These are phyloP conservation scores for Fraxinus xanthoxyloides DNA, from an alignment of 305 asterid genomes.

Conservation along the genomic window DNA sequence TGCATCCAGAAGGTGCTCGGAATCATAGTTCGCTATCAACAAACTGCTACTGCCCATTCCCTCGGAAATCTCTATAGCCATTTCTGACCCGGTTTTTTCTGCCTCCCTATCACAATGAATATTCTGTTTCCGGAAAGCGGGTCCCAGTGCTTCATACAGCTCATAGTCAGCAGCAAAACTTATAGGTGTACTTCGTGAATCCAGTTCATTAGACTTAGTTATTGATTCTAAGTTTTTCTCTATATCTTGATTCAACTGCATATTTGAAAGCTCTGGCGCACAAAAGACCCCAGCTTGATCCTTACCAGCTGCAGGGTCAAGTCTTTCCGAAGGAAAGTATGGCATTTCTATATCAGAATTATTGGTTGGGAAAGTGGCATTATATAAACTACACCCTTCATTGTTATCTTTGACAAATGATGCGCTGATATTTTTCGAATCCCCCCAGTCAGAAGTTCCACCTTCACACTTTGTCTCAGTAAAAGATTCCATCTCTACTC, in stretches of 20 bases:
- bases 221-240: slow-evolving; percentile 31
- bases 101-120: slow-evolving; percentile 39
- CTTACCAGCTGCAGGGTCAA: slow-evolving; percentile 29
- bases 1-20: slow-evolving; percentile 80
- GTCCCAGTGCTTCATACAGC: slow-evolving; percentile 84
- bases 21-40: slow-evolving; percentile 52
- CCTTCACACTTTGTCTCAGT: slow-evolving; percentile 33
- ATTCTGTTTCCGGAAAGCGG: slow-evolving; percentile 54
- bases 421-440: slow-evolving; percentile 25
- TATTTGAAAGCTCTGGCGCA: slow-evolving; percentile 31
- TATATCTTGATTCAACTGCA: slow-evolving; percentile 34
- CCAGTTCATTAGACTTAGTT: slow-evolving; percentile 23
- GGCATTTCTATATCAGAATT: slow-evolving; percentile 31
- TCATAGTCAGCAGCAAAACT: slow-evolving; percentile 74
- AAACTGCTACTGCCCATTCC: slow-evolving; percentile 53
- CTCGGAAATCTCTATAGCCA: slow-evolving; percentile 61
- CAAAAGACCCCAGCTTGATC: slow-evolving; percentile 23
- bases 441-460: slow-evolving; percentile 30
- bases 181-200: slow-evolving; percentile 46
- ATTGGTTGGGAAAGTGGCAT: slow-evolving; percentile 33
- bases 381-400: slow-evolving; percentile 28
- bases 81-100: slow-evolving; percentile 40
- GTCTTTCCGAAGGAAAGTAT: slow-evolving; percentile 32
- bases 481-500: slow-evolving; percentile 35
- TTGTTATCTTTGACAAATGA: slow-evolving; percentile 29